phyloP scores from a whole-genome alignment of 1,139 yeast species.

The Zhuliangozyma blackwelliae region DNA sequence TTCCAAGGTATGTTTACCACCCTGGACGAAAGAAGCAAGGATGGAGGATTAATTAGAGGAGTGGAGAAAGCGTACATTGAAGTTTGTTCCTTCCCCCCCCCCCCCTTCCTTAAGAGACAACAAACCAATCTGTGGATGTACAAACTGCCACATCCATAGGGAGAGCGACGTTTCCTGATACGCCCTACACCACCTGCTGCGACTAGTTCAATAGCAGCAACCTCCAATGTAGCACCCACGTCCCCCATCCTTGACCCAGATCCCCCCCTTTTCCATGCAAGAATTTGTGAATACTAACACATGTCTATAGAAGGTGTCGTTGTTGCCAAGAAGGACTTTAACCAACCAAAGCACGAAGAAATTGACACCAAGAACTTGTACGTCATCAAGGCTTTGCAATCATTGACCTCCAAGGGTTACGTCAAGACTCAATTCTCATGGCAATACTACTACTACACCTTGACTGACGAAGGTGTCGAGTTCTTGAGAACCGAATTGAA shows the following conservation, averaged over 20 bases:
- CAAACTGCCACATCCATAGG: too few species aligned
- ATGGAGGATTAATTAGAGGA: too few species aligned
- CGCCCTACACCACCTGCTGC: too few species aligned
- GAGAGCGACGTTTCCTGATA: too few species aligned
- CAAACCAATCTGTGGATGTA: too few species aligned
- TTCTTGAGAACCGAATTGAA: conserved; percentile 97
- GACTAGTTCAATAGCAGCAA: too few species aligned
- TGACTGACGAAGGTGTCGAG: conserved; percentile 99
- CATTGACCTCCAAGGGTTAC: conserved; percentile 97
- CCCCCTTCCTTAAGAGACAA: too few species aligned
- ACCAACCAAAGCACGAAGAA: conserved; percentile 97
- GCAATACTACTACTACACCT: conserved; percentile 99
- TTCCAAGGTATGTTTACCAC: conserved; percentile 78
- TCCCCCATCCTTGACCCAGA: too few species aligned
- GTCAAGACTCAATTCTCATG: conserved; percentile 99
- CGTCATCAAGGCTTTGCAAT: conserved; percentile 99
- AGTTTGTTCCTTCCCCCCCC: too few species aligned
- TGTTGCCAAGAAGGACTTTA: conserved; percentile 98
- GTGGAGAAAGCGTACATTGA: too few species aligned
- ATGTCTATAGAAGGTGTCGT: conserved; percentile 84
- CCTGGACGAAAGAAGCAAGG: too few species aligned
- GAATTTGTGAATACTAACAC: conserved; percentile 26
- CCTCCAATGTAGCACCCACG: too few species aligned
- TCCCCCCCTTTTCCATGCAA: not conserved
- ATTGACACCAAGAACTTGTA: conserved; percentile 96